Percentiles rank a stretch among this genome's conserved stretches.
phyloP scores from a whole-genome alignment of 805 yeast genomes.

The Saccharomycopsis oosterbeekiorum region DNA sequence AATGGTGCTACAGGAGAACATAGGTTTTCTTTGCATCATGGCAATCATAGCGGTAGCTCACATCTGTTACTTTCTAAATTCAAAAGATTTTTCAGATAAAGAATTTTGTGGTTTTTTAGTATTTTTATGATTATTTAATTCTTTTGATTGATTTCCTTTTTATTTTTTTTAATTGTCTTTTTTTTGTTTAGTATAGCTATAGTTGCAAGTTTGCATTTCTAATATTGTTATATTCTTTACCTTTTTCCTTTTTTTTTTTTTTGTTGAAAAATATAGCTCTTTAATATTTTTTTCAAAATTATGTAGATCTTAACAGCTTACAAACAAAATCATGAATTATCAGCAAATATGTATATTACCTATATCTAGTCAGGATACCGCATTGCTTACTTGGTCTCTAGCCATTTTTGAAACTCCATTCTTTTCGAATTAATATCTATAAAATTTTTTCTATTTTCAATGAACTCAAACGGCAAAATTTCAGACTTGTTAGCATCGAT shows the following conservation, averaged over 20 bases:
- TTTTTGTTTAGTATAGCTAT: not conserved
- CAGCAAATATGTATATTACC: not conserved
- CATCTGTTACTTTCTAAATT: conserved; percentile 7
- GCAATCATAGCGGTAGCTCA: conserved; percentile 1
- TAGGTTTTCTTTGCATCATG: not conserved
- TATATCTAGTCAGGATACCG: not conserved
- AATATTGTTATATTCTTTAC: not conserved
- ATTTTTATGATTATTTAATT: not conserved
- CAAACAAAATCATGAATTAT: not conserved
- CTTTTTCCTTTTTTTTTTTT: not conserved
- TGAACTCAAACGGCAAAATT: conserved; percentile 33
- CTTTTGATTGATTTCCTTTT: not conserved
- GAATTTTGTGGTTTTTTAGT: not conserved
- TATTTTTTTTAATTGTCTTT: not conserved
- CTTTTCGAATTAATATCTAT: conserved; percentile 40
- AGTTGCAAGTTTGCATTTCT: not conserved
- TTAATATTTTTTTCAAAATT: not conserved
- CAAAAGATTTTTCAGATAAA: conserved; percentile 9
- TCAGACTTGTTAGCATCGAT: conserved; percentile 39
- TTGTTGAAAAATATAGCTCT: not conserved
- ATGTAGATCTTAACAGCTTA: not conserved
- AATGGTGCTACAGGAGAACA: not conserved
- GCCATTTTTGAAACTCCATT: conserved; percentile 23
- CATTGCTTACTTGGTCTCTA: not conserved
- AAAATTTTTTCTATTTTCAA: conserved; percentile 43